Evolutionary conservation across 176 grass and related monocot genomes (phyloP).

Genomic region (Elaeis guineensis): DNA sequence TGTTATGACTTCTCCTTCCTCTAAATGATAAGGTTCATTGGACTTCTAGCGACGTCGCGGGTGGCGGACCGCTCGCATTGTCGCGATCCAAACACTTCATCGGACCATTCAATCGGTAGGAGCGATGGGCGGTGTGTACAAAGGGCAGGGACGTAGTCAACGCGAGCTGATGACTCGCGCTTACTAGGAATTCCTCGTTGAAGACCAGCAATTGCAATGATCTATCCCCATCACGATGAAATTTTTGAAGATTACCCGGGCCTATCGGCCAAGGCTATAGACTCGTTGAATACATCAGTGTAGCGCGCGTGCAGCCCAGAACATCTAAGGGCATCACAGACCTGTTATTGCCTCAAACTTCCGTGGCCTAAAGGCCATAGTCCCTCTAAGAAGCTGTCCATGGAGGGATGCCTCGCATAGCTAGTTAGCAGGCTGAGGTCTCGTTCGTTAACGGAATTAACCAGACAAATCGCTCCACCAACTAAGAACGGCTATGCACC

Average conservation of each 20-base stretch:
- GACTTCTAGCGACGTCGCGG: too few species aligned
- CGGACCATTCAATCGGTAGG: too few species aligned
- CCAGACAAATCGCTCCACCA: conserved; percentile 58
- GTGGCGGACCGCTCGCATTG: too few species aligned
- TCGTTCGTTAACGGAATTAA: conserved; percentile 60
- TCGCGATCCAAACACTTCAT: too few species aligned
- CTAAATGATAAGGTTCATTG: too few species aligned
- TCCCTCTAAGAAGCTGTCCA: too few species aligned
- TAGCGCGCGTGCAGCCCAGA: conserved; percentile 59
- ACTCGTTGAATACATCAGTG: conserved; percentile 82
- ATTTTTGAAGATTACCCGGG: conserved; percentile 59
- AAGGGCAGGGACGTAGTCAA: too few species aligned
- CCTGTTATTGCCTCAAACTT: conserved; percentile 84
- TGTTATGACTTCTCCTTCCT: too few species aligned
- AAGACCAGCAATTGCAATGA: conserved; percentile 74
- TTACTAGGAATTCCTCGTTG: conserved; percentile 74
- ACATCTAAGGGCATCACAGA: conserved; percentile 93
- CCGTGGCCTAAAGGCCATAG: conserved; percentile 55
- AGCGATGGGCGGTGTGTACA: too few species aligned
- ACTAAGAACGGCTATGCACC: too few species aligned
- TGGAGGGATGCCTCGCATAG: too few species aligned
- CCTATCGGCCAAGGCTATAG: conserved; percentile 65
- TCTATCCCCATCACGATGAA: conserved; percentile 60
- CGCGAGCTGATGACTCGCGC: too few species aligned
- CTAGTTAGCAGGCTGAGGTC: conserved; percentile 14